Conservation (phyloP, 306 rosid species). For the Quercus wislizeni region DNA sequence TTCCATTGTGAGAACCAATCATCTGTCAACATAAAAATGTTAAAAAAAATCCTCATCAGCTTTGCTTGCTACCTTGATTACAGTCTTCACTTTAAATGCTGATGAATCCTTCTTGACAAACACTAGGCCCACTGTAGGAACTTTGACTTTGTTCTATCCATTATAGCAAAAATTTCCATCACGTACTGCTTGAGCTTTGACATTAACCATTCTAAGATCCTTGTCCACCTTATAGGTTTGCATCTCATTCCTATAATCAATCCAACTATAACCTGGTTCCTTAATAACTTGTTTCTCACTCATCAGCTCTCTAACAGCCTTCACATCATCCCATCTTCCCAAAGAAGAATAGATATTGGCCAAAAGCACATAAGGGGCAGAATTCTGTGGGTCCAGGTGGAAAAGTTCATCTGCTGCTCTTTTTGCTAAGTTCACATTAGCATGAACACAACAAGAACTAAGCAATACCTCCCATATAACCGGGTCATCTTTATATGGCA, state of each 20-base stretch:
- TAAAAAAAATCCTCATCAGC: neutral
- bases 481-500: conserved; percentile 70
- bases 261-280: conserved; percentile 76
- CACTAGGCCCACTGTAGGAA: neutral
- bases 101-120: neutral
- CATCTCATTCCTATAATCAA: conserved; percentile 36
- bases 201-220: conserved; percentile 7
- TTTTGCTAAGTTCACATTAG: conserved; percentile 54
- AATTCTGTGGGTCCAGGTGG: conserved; percentile 50
- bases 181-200: conserved; percentile 2
- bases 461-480: conserved; percentile 85
- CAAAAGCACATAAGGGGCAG: conserved; percentile 70
- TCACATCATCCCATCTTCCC: conserved; percentile 88
- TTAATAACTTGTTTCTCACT: conserved; percentile 48
- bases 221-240: conserved; percentile 17
- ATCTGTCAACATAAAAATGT: neutral
- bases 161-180: neutral
- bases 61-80: neutral
- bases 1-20: neutral
- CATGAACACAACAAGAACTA: conserved; percentile 70
- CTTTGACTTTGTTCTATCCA: neutral
- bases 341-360: conserved; percentile 71
- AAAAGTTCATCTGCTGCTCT: conserved; percentile 70
- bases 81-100: neutral
- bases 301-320: conserved; percentile 62